Conservation (phyloP, 169 alveolate genomes). For the Plasmodium ovale region DNA sequence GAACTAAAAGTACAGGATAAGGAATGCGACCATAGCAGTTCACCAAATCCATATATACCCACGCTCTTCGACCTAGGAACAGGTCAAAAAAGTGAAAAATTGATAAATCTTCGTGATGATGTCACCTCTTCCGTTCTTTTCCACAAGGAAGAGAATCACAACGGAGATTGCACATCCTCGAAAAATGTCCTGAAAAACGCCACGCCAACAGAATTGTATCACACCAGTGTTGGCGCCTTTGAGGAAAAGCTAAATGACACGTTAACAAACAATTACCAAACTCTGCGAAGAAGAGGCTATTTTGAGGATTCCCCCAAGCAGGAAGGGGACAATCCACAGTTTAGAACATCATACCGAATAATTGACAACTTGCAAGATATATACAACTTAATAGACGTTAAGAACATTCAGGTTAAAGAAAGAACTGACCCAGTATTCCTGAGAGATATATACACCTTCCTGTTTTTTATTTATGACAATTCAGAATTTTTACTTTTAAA, state of each 20-base stretch:
- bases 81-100: neutral
- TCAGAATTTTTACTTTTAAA: constrained; percentile 27
- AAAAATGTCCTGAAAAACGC: no score
- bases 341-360: constrained; percentile 3
- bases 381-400: constrained; percentile 40
- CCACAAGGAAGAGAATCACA: no score
- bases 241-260: constrained; percentile 34
- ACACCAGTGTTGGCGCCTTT: neutral
- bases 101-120: neutral
- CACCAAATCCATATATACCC: neutral
- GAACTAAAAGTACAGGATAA: neutral
- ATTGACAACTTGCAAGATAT: constrained; percentile 22
- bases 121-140: no score
- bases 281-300: constrained; percentile 4
- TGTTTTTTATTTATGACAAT: constrained; percentile 70
- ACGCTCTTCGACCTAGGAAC: neutral
- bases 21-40: neutral
- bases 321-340: neutral
- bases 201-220: neutral
- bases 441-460: constrained; percentile 38
- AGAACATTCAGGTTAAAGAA: constrained; percentile 38
- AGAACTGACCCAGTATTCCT: constrained; percentile 15
- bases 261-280: constrained; percentile 19
- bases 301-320: neutral
- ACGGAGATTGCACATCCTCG: neutral